These are phyloP conservation scores for Cytospora leucostoma DNA, from an alignment of 2,329 filamentous ascomycete genomes.

Conservation along the genomic window DNA sequence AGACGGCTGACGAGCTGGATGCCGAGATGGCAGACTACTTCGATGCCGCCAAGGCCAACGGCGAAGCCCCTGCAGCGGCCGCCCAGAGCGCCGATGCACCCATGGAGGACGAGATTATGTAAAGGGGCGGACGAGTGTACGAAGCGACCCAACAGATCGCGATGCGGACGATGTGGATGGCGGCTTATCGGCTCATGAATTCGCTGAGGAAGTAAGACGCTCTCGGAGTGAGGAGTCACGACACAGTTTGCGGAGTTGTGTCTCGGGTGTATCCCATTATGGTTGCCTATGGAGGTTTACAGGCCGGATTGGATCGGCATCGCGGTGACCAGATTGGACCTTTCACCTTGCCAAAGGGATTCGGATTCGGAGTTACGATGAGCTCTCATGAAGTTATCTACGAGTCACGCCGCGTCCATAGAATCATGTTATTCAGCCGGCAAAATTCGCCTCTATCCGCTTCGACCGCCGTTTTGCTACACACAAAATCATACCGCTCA, in stretches of 20 bases:
- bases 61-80: slow-evolving; percentile 49
- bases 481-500: not conserved
- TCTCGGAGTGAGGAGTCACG: not conserved
- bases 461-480: slow-evolving; percentile 24
- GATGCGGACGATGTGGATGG: not conserved
- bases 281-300: not conserved
- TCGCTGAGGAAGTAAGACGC: not conserved
- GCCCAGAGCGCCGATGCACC: slow-evolving; percentile 55
- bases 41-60: slow-evolving; percentile 48
- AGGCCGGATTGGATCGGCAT: slow-evolving; percentile 6
- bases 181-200: not conserved
- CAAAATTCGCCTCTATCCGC: slow-evolving; percentile 4
- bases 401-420: slow-evolving; percentile 12
- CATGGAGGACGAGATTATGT: slow-evolving; percentile 69
- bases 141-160: too few relatives aligned
- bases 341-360: slow-evolving; percentile 15
- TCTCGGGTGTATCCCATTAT: slow-evolving; percentile 21
- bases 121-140: slow-evolving; percentile 24
- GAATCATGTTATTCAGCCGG: slow-evolving; percentile 15
- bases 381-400: slow-evolving; percentile 9
- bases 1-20: slow-evolving; percentile 94
- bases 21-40: slow-evolving; percentile 99
- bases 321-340: slow-evolving; percentile 23
- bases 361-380: slow-evolving; percentile 5
- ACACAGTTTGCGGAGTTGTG: not conserved